These are phyloP conservation scores for Diaporthe sp. DNA, from an alignment of 2,329 filamentous ascomycete species.

Conservation along the genomic window DNA sequence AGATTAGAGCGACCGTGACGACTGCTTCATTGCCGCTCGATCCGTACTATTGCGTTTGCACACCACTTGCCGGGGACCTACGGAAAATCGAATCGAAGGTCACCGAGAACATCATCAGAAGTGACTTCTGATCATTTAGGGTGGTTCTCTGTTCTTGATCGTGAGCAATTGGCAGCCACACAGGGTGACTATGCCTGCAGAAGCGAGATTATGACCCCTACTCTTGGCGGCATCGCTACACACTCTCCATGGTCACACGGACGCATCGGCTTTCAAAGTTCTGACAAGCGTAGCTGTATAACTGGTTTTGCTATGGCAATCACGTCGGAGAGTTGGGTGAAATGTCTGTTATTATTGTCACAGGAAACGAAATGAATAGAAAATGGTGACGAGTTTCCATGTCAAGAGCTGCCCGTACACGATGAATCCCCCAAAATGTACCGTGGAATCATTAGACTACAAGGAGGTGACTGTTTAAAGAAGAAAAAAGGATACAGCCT, in stretches of 20 bases:
- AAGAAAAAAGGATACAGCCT: too few relatives aligned
- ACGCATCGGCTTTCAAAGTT: not conserved
- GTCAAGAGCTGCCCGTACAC: too few relatives aligned
- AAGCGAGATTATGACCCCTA: constrained; percentile 20
- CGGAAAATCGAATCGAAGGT: not conserved
- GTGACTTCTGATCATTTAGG: not conserved
- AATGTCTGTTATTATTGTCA: not conserved
- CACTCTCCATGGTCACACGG: not conserved
- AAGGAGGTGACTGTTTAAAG: not conserved
- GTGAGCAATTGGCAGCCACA: not conserved
- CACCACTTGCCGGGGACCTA: not conserved
- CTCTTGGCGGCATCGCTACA: not conserved
- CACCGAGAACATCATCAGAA: not conserved
- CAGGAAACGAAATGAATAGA: not conserved
- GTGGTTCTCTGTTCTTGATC: not conserved
- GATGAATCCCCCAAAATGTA: too few relatives aligned
- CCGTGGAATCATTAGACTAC: not conserved
- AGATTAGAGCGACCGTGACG: not conserved
- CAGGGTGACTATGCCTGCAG: constrained; percentile 11
- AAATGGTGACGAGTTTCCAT: too few relatives aligned
- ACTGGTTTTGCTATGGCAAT: not conserved
- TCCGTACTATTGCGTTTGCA: too few relatives aligned
- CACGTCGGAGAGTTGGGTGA: too few relatives aligned
- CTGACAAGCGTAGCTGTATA: not conserved
- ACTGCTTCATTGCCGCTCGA: not conserved